Conservation (phyloP, 2,329 filamentous ascomycete genomes). For the Apiospora rasikravindrae region DNA sequence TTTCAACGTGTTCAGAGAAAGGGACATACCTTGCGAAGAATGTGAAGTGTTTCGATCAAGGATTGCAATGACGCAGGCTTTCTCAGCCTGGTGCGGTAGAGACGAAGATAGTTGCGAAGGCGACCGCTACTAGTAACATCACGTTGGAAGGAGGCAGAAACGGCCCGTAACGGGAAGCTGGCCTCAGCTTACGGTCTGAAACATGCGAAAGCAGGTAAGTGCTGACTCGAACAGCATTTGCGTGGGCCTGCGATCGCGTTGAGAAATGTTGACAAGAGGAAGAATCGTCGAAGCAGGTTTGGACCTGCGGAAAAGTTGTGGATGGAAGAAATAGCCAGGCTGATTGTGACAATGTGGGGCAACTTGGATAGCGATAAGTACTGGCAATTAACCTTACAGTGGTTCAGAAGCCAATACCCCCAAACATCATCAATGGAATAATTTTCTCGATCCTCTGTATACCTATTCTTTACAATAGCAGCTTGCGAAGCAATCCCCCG, state of each 20-base stretch:
- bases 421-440: no score
- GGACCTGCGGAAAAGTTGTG: background rate
- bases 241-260: background rate
- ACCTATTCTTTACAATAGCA: no score
- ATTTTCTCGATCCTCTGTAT: no score
- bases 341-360: slow-evolving; percentile 4
- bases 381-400: background rate
- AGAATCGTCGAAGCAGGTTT: background rate
- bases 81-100: slow-evolving; percentile 6
- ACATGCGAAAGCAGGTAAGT: slow-evolving; percentile 1
- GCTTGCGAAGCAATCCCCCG: no score
- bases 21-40: background rate
- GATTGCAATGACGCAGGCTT: background rate
- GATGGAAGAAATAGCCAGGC: background rate
- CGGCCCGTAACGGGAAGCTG: slow-evolving; percentile 9
- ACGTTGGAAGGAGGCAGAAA: slow-evolving; percentile 1
- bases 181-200: slow-evolving; percentile 14
- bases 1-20: background rate
- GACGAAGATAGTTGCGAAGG: background rate
- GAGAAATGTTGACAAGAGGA: background rate
- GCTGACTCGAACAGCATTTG: background rate
- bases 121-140: background rate
- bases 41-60: background rate
- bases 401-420: no score
- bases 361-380: slow-evolving; percentile 8